Percentiles rank a stretch among this genome's conserved stretches.
Conservation (phyloP, 139 green algal genomes). For the Chlamydomonas applanata region DNA sequence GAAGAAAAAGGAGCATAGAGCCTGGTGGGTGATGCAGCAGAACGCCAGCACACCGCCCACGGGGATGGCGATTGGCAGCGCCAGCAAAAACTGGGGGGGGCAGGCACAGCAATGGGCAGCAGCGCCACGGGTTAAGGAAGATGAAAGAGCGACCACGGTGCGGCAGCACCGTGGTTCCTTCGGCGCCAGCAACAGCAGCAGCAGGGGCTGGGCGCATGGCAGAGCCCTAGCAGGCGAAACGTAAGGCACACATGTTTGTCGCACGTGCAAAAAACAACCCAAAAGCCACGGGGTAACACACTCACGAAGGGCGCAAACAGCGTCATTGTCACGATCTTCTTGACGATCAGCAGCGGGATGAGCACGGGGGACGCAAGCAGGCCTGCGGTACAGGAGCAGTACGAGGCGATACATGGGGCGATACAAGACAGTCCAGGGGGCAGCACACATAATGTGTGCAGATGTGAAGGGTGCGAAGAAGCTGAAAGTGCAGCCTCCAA, state of each 20-base stretch:
- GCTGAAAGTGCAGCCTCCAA: no score
- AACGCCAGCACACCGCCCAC: constrained; percentile 21
- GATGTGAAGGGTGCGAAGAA: no score
- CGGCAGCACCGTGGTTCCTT: neutral
- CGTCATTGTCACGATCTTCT: constrained; percentile 4
- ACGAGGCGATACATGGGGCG: no score
- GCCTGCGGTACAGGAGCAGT: neutral
- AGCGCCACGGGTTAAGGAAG: neutral
- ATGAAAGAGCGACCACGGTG: neutral
- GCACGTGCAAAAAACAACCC: neutral
- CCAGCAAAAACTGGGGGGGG: constrained; percentile 18
- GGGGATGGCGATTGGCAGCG: constrained; percentile 28
- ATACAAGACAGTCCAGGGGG: no score
- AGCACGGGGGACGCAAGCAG: constrained; percentile 22
- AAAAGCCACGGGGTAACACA: neutral
- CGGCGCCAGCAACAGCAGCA: neutral
- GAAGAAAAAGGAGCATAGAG: constrained; percentile 15
- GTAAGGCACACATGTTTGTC: neutral
- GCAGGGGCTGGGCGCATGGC: neutral
- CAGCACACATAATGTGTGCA: no score
- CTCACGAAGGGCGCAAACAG: constrained; percentile 9
- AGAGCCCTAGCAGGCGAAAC: neutral
- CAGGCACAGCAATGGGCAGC: neutral
- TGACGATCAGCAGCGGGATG: constrained; percentile 30
- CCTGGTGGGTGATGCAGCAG: neutral